Evolutionary conservation across 1,284 basidiomycete species (phyloP), one percentile per base, ranked within the genome.

Genomic region (Boletellus dicymbophilus): DNA sequence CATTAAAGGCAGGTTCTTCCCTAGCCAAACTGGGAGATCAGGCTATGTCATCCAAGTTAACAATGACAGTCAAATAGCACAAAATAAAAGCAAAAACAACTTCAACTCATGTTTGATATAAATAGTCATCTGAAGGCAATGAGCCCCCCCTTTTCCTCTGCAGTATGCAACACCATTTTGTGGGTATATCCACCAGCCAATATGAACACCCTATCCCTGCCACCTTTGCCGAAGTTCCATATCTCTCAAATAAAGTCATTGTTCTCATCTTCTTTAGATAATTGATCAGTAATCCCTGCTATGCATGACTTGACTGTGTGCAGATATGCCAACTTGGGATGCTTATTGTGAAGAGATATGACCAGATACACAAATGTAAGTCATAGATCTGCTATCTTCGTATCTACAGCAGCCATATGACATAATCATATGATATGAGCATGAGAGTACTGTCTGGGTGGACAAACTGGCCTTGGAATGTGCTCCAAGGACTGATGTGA

Each of bases 111-210:
- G 22, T 62, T 61, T 22, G 61, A 15, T 6, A 54, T 57, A 23
- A 49, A 60, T 20, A 63, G 58, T 31, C 80, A 59, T 2, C 81
- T 80, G 50, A 80, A 76, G 0, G 72, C 75, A 27, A 81, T 56
- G 6, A 78, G 28, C 53, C 69, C 50, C 15, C 28, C 28, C 4
- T 54, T 49, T n/a, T 57, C 42, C 26, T 69, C 64, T 16, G 45
- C 59, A 44, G 46, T 42, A 6, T 15, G 23, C 21, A 56, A 28
- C 0, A 58, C 61, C 3, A 26, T 56, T 54, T 46, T 60, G 48
- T 42, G 55, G 23, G 51, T 59, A 27, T 30, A 15, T 4, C 28
- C 28, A 21, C 81, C 80, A 1, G 77, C 76, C 4, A 67, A 68
- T 43, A 85, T 74, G 46, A 82, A 74, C 2, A 66, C 57, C n/a